Evolutionary conservation across 805 yeast species (phyloP).

Genomic region (Starmerella roubikii): DNA sequence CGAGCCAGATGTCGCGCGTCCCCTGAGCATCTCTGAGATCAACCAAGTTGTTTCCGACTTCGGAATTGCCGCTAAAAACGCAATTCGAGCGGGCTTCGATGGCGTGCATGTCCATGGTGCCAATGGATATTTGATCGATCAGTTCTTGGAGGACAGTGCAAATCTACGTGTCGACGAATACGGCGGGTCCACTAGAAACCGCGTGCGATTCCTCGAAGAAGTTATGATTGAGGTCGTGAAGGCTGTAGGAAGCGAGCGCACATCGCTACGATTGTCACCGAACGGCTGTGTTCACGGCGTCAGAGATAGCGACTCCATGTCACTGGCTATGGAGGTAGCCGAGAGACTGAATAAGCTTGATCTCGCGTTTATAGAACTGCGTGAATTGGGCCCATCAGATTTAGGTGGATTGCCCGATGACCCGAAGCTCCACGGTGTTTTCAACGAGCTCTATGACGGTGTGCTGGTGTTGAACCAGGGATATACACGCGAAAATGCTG

Average conservation of each 20-base stretch:
- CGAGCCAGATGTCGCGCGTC: slow-evolving; percentile 23
- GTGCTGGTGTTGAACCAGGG: slow-evolving; percentile 25
- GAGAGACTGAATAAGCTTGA: slow-evolving; percentile 27
- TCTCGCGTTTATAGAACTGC: slow-evolving; percentile 33
- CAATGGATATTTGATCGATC: slow-evolving; percentile 42
- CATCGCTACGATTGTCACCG: slow-evolving; percentile 33
- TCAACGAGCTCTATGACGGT: slow-evolving; percentile 40
- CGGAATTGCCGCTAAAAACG: slow-evolving; percentile 39
- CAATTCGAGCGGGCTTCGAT: slow-evolving; percentile 43
- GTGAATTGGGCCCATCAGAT: slow-evolving; percentile 33
- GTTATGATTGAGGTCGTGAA: slow-evolving; percentile 38
- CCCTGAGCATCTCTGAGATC: slow-evolving; percentile 34
- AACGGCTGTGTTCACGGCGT: slow-evolving; percentile 22
- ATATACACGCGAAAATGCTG: slow-evolving; percentile 17
- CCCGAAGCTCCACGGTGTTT: slow-evolving; percentile 41
- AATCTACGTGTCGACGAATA: slow-evolving; percentile 47
- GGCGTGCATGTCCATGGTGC: slow-evolving; percentile 57
- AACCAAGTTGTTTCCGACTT: slow-evolving; percentile 32
- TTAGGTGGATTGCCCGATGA: slow-evolving; percentile 4
- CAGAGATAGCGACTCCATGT: slow-evolving; percentile 22
- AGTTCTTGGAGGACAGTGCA: slow-evolving; percentile 33
- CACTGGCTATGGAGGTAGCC: slow-evolving; percentile 25
- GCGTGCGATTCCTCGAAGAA: slow-evolving; percentile 38
- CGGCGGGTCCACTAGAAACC: slow-evolving; percentile 40
- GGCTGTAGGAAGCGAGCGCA: slow-evolving; percentile 39